Evolutionary conservation across 495 filamentous ascomycete species (phyloP).

Genomic region (Aspergillus cavernicola): DNA sequence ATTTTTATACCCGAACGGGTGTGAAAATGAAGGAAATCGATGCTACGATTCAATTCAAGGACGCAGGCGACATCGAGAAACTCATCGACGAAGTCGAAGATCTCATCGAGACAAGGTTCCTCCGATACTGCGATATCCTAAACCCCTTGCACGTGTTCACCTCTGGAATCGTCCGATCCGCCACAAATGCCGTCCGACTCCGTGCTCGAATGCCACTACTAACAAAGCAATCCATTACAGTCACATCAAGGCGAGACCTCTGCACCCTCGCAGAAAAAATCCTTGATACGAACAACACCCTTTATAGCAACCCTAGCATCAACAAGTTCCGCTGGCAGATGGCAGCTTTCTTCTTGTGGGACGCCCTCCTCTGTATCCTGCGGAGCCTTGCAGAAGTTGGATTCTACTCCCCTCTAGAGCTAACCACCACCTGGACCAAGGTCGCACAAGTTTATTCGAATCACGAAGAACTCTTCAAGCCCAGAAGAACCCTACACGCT

Average conservation of each 20-base stretch:
- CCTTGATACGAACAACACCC: slow-evolving; percentile 14
- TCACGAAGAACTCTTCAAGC: slow-evolving; percentile 1
- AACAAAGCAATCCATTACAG: slow-evolving; percentile 7
- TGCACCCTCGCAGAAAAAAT: slow-evolving; percentile 20
- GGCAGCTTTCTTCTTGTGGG: slow-evolving; percentile 17
- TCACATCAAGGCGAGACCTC: slow-evolving; percentile 8
- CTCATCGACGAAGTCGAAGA: slow-evolving; percentile 26
- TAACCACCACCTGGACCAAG: not conserved
- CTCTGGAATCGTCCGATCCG: slow-evolving; percentile 46
- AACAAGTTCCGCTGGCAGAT: slow-evolving; percentile 13
- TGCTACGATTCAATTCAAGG: slow-evolving; percentile 6
- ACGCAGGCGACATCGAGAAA: slow-evolving; percentile 41
- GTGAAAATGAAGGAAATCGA: slow-evolving; percentile 4
- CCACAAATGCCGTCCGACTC: slow-evolving; percentile 19
- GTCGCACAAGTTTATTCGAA: slow-evolving; percentile 8
- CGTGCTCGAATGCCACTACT: slow-evolving; percentile 10
- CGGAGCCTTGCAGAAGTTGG: slow-evolving; percentile 6
- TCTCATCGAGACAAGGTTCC: slow-evolving; percentile 39
- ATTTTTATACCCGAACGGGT: slow-evolving; percentile 9
- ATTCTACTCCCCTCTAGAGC: slow-evolving; percentile 10
- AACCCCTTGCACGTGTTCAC: slow-evolving; percentile 62
- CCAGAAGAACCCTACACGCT: not conserved
- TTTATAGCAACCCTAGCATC: slow-evolving; percentile 3
- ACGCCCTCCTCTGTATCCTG: slow-evolving; percentile 16
- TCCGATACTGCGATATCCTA: slow-evolving; percentile 52